A percentile compares a stretch with the other conserved stretches of the same genome.
phyloP scores from a whole-genome alignment of 768 basidiomycete genomes.

The Termitomyces sp. region DNA sequence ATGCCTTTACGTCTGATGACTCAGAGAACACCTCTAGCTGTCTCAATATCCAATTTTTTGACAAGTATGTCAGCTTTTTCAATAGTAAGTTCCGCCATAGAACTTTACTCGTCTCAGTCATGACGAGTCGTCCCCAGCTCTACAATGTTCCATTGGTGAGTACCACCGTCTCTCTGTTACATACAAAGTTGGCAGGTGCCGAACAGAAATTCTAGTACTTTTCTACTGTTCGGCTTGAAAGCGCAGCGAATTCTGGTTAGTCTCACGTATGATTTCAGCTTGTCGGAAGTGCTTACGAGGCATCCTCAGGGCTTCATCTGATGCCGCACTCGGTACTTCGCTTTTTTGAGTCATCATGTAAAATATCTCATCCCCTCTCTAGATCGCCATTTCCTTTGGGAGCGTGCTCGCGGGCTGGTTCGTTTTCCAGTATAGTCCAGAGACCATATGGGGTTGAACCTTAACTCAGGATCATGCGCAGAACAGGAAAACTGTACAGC shows the following conservation, averaged over 20 bases:
- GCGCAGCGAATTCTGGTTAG: conserved; percentile 68
- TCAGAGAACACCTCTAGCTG: conserved; percentile 74
- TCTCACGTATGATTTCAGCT: conserved; percentile 10
- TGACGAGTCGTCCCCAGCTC: conserved; percentile 34
- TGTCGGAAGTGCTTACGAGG: conserved; percentile 8
- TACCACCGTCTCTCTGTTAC: conserved; percentile 8
- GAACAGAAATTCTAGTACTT: conserved; percentile 56
- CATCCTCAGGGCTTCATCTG: conserved; percentile 65
- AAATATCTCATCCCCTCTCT: conserved; percentile 13
- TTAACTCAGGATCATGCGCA: conserved; percentile 67
- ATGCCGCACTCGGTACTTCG: conserved; percentile 79
- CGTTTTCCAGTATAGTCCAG: conserved; percentile 17
- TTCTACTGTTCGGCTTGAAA: conserved; percentile 67
- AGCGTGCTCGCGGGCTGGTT: conserved; percentile 87
- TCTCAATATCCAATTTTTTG: conserved; percentile 76
- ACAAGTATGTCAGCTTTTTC: conserved; percentile 76
- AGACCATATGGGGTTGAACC: conserved; percentile 6
- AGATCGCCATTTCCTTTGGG: conserved; percentile 79
- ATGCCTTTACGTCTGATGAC: conserved; percentile 81
- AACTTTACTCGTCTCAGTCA: conserved; percentile 16
- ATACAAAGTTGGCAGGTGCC: conserved; percentile 2
- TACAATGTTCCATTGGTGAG: conserved; percentile 82
- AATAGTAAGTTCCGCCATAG: conserved; percentile 41
- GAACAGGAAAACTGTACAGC: conserved; percentile 79
- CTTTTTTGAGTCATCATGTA: conserved; percentile 10